A percentile compares a stretch with the other conserved stretches of the same genome.
Evolutionary conservation across 2,329 filamentous ascomycete species (phyloP).

Genomic region (Nothomitra cinnamomea): DNA sequence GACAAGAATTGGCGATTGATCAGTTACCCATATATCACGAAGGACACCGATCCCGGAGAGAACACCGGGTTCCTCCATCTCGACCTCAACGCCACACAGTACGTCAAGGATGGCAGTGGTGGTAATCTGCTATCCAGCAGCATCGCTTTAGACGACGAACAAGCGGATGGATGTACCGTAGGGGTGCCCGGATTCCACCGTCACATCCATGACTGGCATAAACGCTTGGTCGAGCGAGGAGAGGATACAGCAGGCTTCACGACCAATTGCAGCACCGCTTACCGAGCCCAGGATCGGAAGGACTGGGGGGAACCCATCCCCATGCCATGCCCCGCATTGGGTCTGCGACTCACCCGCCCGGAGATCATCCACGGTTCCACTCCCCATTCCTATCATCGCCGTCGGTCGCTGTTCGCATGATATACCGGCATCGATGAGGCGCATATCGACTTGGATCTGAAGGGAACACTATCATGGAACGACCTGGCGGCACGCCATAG

Average conservation of each 20-base stretch:
- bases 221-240: too few relatives aligned
- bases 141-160: too few relatives aligned
- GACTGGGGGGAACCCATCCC: neutral
- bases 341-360: neutral
- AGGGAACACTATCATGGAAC: neutral
- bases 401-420: neutral
- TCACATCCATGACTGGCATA: too few relatives aligned
- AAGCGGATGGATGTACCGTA: too few relatives aligned
- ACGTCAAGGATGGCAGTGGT: too few relatives aligned
- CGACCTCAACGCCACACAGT: slow-evolving; percentile 3
- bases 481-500: neutral
- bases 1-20: slow-evolving; percentile 7
- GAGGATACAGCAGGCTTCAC: too few relatives aligned
- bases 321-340: neutral
- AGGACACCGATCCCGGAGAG: slow-evolving; percentile 4
- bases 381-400: neutral
- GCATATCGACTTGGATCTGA: neutral
- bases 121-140: too few relatives aligned
- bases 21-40: slow-evolving; percentile 8
- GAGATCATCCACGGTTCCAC: neutral
- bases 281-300: too few relatives aligned
- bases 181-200: too few relatives aligned
- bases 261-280: too few relatives aligned
- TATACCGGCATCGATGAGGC: neutral
- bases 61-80: slow-evolving; percentile 7